Evolutionary conservation across 129 eudicot species (phyloP), one percentile per base, ranked within the genome.

Genomic region (Flaveria brownii): DNA sequence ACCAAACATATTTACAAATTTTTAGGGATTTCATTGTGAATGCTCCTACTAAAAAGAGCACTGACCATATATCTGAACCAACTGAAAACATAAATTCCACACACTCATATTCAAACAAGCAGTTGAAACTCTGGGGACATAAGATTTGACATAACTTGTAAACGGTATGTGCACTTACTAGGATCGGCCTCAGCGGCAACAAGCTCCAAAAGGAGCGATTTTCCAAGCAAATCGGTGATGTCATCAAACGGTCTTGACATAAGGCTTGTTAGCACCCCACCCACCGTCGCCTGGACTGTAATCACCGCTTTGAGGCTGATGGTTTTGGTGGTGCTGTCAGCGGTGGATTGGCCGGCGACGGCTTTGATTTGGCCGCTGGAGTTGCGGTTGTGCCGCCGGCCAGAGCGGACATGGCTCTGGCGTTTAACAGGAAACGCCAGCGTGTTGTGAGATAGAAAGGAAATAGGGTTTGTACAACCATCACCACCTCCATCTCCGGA

Each of bases 151-250:
- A 36, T 36, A 36, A 36, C 41, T 7, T 36, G 7, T 36, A 36
- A 36, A 36, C 7, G 1, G 8, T 36, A 26, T 72, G 41, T 61
- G 12, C 25, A 64, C 90, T 87, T 82, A 90, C 96, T 66, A 39
- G 89, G 84, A 59, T 90, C 82, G 20, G 88, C 51, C 65, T 90
- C 93, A 11, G 93, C 86, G 1, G 89, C 79, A 51, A 86, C 91
- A 13, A 90, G 91, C 85, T 88, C 91, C 82, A 90, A 20, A 12
- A 82, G 87, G 17, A 90, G 77, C 30, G 89, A 73, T 84, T 76
- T 86, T 10, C 96, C 96, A 9, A 90, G 78, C 52, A 88, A 13
- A 82, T 90, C 93, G 23, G 74, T 17, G 11, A 90, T 47, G 16
- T 84, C 85, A 33, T 90, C 91, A 14, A 79, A 70, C 9, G 76